Evolutionary conservation across 768 basidiomycete genomes (phyloP), one percentile per base, ranked within the genome.

Genomic region (Mycena epipterygia): DNA sequence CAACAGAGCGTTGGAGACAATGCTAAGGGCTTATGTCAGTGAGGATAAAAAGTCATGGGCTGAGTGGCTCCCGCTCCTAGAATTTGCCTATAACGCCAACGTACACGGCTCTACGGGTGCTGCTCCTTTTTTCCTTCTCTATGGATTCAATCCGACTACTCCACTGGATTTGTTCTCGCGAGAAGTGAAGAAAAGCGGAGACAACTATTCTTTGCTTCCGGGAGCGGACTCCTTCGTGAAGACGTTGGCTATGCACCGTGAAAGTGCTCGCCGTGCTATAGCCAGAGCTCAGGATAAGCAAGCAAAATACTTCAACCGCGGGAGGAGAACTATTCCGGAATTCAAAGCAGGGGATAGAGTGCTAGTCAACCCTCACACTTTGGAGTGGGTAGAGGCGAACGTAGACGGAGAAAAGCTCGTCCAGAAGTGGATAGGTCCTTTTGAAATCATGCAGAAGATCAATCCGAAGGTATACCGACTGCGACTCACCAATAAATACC

Each of bases 361-460:
- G 0, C 35, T 62, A 3, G 29, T 62, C 32, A 62, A 51, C 23
- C 60, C 60, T 0, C 46, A 62, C 25, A 17, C 60, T 0, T 14
- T 62, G 23, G 60, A 62, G 16, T 62, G 60, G 60, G 19, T 48
- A n/a, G 59, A 48, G 32, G n/a, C 44, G 0, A n/a, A 9, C 3
- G 58, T 39, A 3, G 13, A 9, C 5, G 41, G 41, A 30, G 58
- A 14, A 3, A 59, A 59, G 41, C 30, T 59, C 1, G 17, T 14
- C 13, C 58, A 59, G 21, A 23, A 19, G 13, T 59, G 58, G 58
- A 59, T 59, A 3, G 58, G 58, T 2, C 58, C 58, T 17, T 59
- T 59, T 21, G 58, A 59, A 21, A 29, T 59, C 4, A 6, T 33
- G 1, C 58, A 59, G 27, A 5, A 44, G 11, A 27, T 59, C n/a